Evolutionary conservation across 1,139 yeast species (phyloP), one percentile per base, ranked within the genome.

Genomic region (Saccharomyces pastorianus): DNA sequence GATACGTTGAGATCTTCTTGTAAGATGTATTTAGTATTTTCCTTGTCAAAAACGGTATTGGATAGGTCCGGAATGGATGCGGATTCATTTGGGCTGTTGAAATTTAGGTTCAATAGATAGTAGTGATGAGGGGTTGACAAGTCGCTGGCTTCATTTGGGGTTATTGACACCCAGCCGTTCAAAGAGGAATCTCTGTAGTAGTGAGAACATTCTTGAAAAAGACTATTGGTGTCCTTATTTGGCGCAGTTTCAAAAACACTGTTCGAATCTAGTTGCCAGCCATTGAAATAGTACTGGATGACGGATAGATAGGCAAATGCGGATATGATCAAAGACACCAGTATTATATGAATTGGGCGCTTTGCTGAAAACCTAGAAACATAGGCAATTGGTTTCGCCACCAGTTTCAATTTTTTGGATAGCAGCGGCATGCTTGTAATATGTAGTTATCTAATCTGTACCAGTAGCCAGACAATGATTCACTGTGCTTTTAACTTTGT

Each of bases 331-430:
- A 95, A 79, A 17, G 91, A 81, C 58, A 83, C 67, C 51, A 90
- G 83, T 56, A 93, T 83, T 56, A 91, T 81, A 71, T 93, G 99
- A 62, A 93, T 89, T 34, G 99, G 99, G 64, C 85, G 81, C 60
- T 81, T 82, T 20, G 96, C 95, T 51, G 93, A 83, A 47, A 79
- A 70, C 60, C 78, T 80, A 38, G 96, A 87, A 57, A 85, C 64
- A 47, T 62, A 61, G 13, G 82, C 82, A 44, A 73, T 58, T n/a
- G 66, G 63, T 51, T 58, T 63, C n/a, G 70, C 69, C 59, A 66
- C 17, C 38, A 59, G 59, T 50, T 58, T 59, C 48, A 64, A 56
- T 52, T 63, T 62, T 55, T 60, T 55, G 50, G 59, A 61, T 13
- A 67, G 56, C 49, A 67, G 53, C 25, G 69, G 65, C 71, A 67